phyloP scores from a whole-genome alignment of 2,329 filamentous ascomycete species.

The Purpureocillium lavendulum region DNA sequence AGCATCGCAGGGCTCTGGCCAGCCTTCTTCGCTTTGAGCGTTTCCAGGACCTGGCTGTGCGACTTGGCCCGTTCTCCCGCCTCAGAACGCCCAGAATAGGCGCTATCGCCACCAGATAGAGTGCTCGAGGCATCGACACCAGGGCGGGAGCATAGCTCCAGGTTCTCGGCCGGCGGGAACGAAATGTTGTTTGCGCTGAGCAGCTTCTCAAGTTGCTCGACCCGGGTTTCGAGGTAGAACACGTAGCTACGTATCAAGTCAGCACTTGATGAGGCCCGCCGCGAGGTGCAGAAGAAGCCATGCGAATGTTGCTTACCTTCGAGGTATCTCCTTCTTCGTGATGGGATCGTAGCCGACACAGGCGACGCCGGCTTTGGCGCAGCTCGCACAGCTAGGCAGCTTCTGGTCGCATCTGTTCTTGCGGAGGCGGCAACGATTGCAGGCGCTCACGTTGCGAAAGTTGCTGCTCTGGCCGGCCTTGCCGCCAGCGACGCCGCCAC shows the following conservation, averaged over 20 bases:
- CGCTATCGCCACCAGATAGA: slow-evolving; percentile 21
- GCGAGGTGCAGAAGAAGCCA: background rate
- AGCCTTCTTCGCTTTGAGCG: slow-evolving; percentile 25
- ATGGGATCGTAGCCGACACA: slow-evolving; percentile 97
- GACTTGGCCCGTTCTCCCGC: slow-evolving; percentile 15
- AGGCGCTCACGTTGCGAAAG: slow-evolving; percentile 87
- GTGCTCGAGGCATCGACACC: slow-evolving; percentile 26
- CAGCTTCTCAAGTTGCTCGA: slow-evolving; percentile 73
- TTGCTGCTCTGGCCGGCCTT: slow-evolving; percentile 53
- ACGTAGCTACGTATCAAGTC: slow-evolving; percentile 59
- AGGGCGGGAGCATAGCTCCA: slow-evolving; percentile 54
- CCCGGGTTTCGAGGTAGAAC: slow-evolving; percentile 83
- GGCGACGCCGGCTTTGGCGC: slow-evolving; percentile 83
- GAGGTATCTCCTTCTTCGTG: slow-evolving; percentile 89
- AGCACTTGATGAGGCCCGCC: background rate
- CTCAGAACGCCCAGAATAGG: slow-evolving; percentile 25
- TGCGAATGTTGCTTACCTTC: slow-evolving; percentile 61
- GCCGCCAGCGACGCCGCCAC: slow-evolving; percentile 5
- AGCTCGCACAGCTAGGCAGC: slow-evolving; percentile 81
- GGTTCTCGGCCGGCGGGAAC: slow-evolving; percentile 62
- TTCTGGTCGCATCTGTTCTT: slow-evolving; percentile 96
- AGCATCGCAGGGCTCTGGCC: slow-evolving; percentile 44
- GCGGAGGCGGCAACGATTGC: slow-evolving; percentile 81
- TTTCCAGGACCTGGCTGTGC: slow-evolving; percentile 20
- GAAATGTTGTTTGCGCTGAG: slow-evolving; percentile 61